Percentiles rank a stretch among this genome's conserved stretches.
phyloP scores from a whole-genome alignment of 164 flowering plant genomes.

The Vitis riparia region DNA sequence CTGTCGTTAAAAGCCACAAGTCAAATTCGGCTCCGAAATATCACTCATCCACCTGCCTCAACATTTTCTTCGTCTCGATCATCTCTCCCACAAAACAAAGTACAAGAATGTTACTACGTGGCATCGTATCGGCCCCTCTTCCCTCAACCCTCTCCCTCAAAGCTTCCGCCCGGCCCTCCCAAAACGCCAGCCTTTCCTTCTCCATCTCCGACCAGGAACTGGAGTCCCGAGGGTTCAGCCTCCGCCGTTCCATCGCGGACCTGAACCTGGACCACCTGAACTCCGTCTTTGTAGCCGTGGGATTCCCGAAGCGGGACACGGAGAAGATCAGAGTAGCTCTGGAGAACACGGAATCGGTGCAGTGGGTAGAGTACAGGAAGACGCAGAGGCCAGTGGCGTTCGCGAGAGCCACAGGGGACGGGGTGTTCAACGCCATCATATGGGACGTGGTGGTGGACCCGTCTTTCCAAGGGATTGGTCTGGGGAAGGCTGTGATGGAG shows the following conservation, averaged over 20 bases:
- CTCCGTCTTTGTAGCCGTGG: conserved; percentile 78
- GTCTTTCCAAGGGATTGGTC: conserved; percentile 83
- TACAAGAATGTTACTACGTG: conserved; percentile 34
- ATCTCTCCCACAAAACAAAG: not conserved
- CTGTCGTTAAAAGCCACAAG: no score
- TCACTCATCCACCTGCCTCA: not conserved
- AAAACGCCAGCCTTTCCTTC: conserved; percentile 9
- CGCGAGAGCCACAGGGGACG: conserved; percentile 96
- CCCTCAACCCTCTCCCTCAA: conserved; percentile 12
- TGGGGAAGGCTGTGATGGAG: conserved; percentile 96
- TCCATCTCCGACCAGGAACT: conserved; percentile 67
- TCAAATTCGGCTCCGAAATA: no score
- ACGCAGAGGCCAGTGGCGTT: conserved; percentile 80
- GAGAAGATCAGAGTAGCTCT: conserved; percentile 70
- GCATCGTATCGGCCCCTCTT: conserved; percentile 21
- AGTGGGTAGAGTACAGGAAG: conserved; percentile 73
- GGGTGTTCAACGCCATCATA: conserved; percentile 88
- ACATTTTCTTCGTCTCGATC: not conserved
- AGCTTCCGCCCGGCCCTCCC: conserved; percentile 11
- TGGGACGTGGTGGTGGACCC: conserved; percentile 99
- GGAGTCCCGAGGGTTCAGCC: conserved; percentile 70
- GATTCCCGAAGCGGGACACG: conserved; percentile 84
- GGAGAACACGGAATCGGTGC: conserved; percentile 68
- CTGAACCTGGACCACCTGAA: conserved; percentile 88
- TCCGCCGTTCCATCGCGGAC: conserved; percentile 48